A percentile compares a stretch with the other conserved stretches of the same genome.
Conservation (phyloP, 139 green algal genomes). For the Chlorella sorokiniana region DNA sequence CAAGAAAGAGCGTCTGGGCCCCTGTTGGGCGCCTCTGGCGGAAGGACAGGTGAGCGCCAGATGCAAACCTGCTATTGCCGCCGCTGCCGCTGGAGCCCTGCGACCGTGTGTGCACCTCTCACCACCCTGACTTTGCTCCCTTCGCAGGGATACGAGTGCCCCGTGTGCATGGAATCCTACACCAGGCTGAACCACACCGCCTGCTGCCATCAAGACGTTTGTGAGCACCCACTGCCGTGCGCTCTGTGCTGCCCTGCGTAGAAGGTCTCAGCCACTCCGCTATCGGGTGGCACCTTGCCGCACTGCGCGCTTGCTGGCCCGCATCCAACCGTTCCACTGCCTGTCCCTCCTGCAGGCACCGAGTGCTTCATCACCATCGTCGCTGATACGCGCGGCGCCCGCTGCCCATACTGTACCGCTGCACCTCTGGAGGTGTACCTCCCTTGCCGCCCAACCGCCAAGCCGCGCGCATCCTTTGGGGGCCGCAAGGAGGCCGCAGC, state of each 20-base stretch:
- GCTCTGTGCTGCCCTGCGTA: background rate
- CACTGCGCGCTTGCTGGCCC: background rate
- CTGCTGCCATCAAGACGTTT: slow-evolving; percentile 13
- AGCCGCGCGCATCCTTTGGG: background rate
- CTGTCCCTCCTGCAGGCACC: background rate
- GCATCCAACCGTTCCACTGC: background rate
- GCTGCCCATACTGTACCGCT: slow-evolving; percentile 15
- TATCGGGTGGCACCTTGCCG: background rate
- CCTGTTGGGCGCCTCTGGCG: background rate
- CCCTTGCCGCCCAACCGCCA: background rate
- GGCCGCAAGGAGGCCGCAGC: too few relatives aligned
- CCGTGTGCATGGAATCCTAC: slow-evolving; percentile 18
- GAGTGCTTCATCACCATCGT: slow-evolving; percentile 22
- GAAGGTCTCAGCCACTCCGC: background rate
- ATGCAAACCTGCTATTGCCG: background rate
- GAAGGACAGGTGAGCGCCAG: background rate
- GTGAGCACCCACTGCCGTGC: background rate
- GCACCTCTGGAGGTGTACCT: slow-evolving; percentile 13
- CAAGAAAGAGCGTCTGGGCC: background rate
- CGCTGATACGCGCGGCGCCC: background rate
- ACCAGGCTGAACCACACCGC: slow-evolving; percentile 15
- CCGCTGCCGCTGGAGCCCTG: background rate
- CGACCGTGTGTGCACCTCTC: background rate
- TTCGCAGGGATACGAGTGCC: slow-evolving; percentile 5
- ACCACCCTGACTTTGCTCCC: background rate